Evolutionary conservation across 2,329 filamentous ascomycete genomes (phyloP), one percentile per base, ranked within the genome.

Genomic region (Phoma sp.): DNA sequence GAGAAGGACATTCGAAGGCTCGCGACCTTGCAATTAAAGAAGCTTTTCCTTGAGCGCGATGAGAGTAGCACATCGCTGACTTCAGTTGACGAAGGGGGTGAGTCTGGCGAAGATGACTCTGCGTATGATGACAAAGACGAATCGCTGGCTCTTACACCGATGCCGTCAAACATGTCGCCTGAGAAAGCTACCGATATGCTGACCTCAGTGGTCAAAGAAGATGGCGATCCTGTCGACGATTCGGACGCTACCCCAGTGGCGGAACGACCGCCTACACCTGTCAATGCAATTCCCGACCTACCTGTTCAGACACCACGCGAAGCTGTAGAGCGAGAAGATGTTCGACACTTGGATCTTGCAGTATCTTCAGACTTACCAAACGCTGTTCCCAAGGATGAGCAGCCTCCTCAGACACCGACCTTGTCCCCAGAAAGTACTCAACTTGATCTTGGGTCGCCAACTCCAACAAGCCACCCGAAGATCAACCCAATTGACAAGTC

Each of bases 1-100:
- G 96, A 99, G 73, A 98, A 96, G 69, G 95, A 99, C 77, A 96
- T 99, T 68, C 86, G 92, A 58, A 87, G 95, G 66, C 80, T 99
- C 57, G 96, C 95, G 10, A 91, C 93, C 54, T 83, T 97, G 58
- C 96, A 99, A 71, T 80, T 99, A 52, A 93, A 90, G 71, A 96
- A 96, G 72, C 90, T 99, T 72, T 99, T 99, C 70, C 86, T 93
- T 7, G 93, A 98, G 71, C 89, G 80, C 53, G 83, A 92, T 65
- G 91, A 93, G 59, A 92, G 91, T 2, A 88, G 89, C 55, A 88
- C 91, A 53, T 89, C 90, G 0, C 78, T 93, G 13, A 81, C 82
- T 4, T 86, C 88, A 6, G 85, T 84, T 10, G 91, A 96, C 44
- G 86, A 89, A 37, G 80, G 81, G 2, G 77, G 80, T 7, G 86